Conservation (phyloP, 2,329 filamentous ascomycete genomes). For the Phyllosticta paracitricarpa region DNA sequence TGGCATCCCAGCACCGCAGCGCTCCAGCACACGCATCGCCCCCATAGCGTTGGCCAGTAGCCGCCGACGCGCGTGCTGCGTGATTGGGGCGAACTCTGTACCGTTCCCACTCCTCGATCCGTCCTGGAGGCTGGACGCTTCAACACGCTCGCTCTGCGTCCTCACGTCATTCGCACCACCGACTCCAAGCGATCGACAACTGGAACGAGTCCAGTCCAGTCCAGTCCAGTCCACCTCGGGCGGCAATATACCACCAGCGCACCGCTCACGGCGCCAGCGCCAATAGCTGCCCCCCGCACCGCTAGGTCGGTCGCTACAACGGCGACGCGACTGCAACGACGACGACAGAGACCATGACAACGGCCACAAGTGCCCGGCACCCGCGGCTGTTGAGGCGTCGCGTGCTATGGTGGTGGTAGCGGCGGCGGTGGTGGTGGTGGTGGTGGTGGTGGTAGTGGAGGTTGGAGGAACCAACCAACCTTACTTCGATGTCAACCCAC, state of each 20-base stretch:
- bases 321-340: background rate
- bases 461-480: background rate
- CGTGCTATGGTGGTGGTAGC: background rate
- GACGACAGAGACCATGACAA: background rate
- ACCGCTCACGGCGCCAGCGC: background rate
- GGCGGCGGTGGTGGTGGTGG: too few relatives aligned
- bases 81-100: background rate
- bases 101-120: background rate
- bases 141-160: background rate
- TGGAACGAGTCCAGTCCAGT: background rate
- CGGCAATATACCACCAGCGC: too few relatives aligned
- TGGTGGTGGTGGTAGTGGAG: background rate
- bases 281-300: background rate
- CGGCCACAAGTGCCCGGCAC: background rate
- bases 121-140: too few relatives aligned
- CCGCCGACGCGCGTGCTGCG: background rate
- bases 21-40: background rate
- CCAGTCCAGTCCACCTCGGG: background rate
- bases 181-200: background rate
- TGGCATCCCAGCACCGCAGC: background rate
- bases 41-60: background rate
- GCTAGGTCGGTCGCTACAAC: background rate
- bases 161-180: slow-evolving; percentile 7
- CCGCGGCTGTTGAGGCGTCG: background rate
- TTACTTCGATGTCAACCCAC: background rate